A percentile compares a stretch with the other conserved stretches of the same genome.
phyloP scores from a whole-genome alignment of 169 alveolate genomes.

The Cryptosporidium sp. region DNA sequence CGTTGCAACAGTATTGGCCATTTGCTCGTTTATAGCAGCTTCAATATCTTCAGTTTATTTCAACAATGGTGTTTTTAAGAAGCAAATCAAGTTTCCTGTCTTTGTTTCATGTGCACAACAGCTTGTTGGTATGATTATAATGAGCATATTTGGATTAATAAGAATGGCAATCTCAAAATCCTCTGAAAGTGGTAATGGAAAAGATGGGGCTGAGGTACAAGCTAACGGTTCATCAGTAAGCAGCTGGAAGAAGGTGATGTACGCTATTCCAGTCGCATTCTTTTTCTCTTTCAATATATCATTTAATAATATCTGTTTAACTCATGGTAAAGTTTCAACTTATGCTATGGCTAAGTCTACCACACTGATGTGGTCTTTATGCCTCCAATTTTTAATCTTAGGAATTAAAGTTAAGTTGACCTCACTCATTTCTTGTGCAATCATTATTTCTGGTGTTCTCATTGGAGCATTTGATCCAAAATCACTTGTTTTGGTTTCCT shows the following conservation, averaged over 20 bases:
- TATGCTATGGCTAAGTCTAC: constrained; percentile 76
- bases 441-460: constrained; percentile 65
- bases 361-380: constrained; percentile 56
- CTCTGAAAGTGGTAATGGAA: constrained; percentile 1
- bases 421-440: constrained; percentile 66
- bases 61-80: constrained; percentile 53
- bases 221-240: not conserved
- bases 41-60: constrained; percentile 68
- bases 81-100: constrained; percentile 53
- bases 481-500: constrained; percentile 52
- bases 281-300: constrained; percentile 73
- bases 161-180: constrained; percentile 27
- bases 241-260: constrained; percentile 58
- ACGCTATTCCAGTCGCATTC: constrained; percentile 75
- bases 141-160: constrained; percentile 41
- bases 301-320: constrained; percentile 62
- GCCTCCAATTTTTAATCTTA: constrained; percentile 39
- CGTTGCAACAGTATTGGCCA: constrained; percentile 64
- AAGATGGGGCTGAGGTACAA: not conserved
- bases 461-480: constrained; percentile 75
- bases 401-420: constrained; percentile 65
- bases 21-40: constrained; percentile 64
- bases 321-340: constrained; percentile 72
- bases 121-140: constrained; percentile 59
- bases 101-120: constrained; percentile 73